These are phyloP conservation scores for Fennellomyces sp. DNA, from an alignment of 371 early-diverging fungal species.

Conservation along the genomic window DNA sequence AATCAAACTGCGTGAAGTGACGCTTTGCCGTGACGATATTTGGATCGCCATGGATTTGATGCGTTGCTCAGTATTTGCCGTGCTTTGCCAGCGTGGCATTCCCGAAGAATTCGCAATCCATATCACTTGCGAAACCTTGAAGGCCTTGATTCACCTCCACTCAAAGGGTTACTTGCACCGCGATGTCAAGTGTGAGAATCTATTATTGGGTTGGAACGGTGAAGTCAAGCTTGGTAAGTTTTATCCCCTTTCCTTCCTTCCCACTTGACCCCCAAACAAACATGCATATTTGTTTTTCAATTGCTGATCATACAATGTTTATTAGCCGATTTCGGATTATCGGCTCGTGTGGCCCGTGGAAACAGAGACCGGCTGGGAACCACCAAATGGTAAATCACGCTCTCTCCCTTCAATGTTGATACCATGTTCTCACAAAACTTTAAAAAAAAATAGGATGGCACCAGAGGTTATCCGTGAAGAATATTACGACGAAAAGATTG, in stretches of 20 bases:
- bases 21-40: slow-evolving; percentile 43
- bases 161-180: slow-evolving; percentile 95
- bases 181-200: slow-evolving; percentile 96
- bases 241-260: not conserved
- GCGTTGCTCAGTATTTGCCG: slow-evolving; percentile 53
- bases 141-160: slow-evolving; percentile 92
- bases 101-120: slow-evolving; percentile 47
- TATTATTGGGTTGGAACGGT: slow-evolving; percentile 91
- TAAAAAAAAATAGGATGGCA: slow-evolving; percentile 66
- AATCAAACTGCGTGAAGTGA: slow-evolving; percentile 44
- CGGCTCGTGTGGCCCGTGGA: slow-evolving; percentile 39
- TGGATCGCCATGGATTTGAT: slow-evolving; percentile 57
- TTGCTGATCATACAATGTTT: not conserved
- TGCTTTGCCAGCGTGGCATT: slow-evolving; percentile 50
- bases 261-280: not conserved
- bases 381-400: slow-evolving; percentile 69
- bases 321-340: slow-evolving; percentile 42
- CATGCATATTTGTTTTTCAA: not conserved
- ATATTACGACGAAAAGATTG: slow-evolving; percentile 87
- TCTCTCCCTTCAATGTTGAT: no score
- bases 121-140: slow-evolving; percentile 45
- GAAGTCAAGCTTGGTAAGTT: slow-evolving; percentile 90
- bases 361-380: slow-evolving; percentile 94
- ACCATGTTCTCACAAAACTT: not conserved
- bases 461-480: slow-evolving; percentile 94